Evolutionary conservation across 176 grass and related monocot species (phyloP), one percentile per base, ranked within the genome.

Genomic region (Panicum miliaceum): DNA sequence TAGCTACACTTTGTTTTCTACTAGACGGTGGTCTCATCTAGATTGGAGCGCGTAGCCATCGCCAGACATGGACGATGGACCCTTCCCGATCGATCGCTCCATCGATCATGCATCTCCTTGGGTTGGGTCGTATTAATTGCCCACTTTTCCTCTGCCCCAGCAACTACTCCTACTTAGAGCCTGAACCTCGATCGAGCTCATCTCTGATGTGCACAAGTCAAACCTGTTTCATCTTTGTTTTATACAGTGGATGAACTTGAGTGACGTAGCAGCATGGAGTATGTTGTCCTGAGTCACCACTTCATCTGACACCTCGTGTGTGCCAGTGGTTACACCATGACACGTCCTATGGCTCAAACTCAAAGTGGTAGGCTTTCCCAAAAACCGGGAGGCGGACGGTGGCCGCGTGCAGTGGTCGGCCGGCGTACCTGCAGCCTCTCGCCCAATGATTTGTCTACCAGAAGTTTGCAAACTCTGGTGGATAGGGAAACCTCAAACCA

Each of bases 1-100:
- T 62, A 68, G 63, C 64, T 53, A 53, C 51, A 34, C 27, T 51
- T 66, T 15, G 48, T 56, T 81, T 81, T 54, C 13, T 54, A 35
- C 46, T 27, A 40, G 41, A 26, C 32, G 16, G 25, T 25, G 47
- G 23, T 84, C 64, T 35, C 53, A 46, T 62, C 77, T 61, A 42
- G n/a, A 52, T 65, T 34, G 45, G 43, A 23, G 12, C 12, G 37
- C 57, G 57, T 26, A 60, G 57, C 57, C 20, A 19, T 42, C 73
- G 34, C 51, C 3, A 59, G 1, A 32, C 29, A 32, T 32, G 29
- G 29, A 32, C 29, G 29, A 32, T 4, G 20, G 20, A 38, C 40
- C n/a, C 43, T 73, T 62, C 27, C 23, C 14, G 52, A 66, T 45
- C 7, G 40, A 50, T 62, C 56, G 42, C 25, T 8, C 0, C 4